Conservation (phyloP, 192 early-diverging fungal genomes). For the Diversispora eburnea region DNA sequence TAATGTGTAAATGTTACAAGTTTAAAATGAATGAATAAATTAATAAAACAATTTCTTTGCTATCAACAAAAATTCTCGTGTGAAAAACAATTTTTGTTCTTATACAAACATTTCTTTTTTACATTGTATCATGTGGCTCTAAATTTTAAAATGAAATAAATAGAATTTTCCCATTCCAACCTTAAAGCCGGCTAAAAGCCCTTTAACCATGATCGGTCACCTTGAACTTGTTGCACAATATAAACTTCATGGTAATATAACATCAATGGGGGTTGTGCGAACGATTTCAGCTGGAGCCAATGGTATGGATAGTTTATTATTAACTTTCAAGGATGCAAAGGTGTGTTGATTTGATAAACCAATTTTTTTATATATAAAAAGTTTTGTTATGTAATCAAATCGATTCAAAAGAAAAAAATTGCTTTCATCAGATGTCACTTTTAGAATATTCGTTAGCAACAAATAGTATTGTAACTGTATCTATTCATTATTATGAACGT, state of each 20-base stretch:
- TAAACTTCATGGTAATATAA: constrained; percentile 64
- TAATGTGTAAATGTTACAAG: no score
- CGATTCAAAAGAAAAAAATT: not conserved
- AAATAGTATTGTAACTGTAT: constrained; percentile 82
- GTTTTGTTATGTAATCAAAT: constrained; percentile 22
- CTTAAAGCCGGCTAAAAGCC: constrained; percentile 24
- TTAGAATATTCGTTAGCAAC: constrained; percentile 76
- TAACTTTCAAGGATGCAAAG: constrained; percentile 83
- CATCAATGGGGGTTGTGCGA: constrained; percentile 66
- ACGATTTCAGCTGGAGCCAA: constrained; percentile 60
- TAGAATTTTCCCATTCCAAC: constrained; percentile 34
- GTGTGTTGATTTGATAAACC: constrained; percentile 37
- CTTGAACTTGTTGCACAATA: constrained; percentile 63
- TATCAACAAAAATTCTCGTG: no score
- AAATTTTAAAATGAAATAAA: not conserved
- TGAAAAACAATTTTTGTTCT: no score
- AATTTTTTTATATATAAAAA: not conserved
- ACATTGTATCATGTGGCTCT: not conserved
- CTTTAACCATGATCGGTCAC: constrained; percentile 42
- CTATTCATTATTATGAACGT: constrained; percentile 95
- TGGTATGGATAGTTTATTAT: constrained; percentile 68
- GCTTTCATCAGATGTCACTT: constrained; percentile 75
- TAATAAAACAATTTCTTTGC: no score
- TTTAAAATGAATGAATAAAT: no score
- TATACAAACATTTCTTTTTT: constrained; percentile 16